Conservation (phyloP, 306 rosid genomes). For the Vicia faba region DNA sequence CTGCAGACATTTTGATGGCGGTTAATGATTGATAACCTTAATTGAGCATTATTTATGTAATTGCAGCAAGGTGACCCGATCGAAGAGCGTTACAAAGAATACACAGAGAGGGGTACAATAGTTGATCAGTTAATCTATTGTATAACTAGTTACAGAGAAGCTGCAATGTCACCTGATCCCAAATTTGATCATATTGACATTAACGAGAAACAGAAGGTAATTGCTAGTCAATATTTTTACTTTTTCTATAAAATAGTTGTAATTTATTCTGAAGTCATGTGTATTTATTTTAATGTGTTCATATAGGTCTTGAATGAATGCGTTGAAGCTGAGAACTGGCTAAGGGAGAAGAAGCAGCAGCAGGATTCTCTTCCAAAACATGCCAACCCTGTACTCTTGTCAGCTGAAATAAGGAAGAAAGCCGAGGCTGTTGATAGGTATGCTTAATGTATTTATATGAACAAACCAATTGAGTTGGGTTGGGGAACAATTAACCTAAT, state of each 20-base stretch:
- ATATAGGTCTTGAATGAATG: slow-evolving; percentile 81
- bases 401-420: slow-evolving; percentile 80
- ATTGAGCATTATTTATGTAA: not conserved
- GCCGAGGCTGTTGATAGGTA: slow-evolving; percentile 88
- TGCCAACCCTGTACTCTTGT: slow-evolving; percentile 67
- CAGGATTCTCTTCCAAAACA: slow-evolving; percentile 79
- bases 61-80: slow-evolving; percentile 94
- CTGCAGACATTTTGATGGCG: not conserved
- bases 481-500: no score
- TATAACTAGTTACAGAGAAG: slow-evolving; percentile 78
- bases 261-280: not conserved
- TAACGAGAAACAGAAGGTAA: slow-evolving; percentile 78
- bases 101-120: slow-evolving; percentile 65
- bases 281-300: not conserved
- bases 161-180: slow-evolving; percentile 68
- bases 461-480: no score
- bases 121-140: slow-evolving; percentile 63
- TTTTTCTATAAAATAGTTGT: not conserved
- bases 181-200: slow-evolving; percentile 88
- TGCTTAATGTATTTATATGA: no score
- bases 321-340: slow-evolving; percentile 88
- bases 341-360: slow-evolving; percentile 74
- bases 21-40: slow-evolving; percentile 23
- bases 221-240: not conserved
- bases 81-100: slow-evolving; percentile 79